Conservation (phyloP, 768 basidiomycete species). For the Albatrellus ellisii region DNA sequence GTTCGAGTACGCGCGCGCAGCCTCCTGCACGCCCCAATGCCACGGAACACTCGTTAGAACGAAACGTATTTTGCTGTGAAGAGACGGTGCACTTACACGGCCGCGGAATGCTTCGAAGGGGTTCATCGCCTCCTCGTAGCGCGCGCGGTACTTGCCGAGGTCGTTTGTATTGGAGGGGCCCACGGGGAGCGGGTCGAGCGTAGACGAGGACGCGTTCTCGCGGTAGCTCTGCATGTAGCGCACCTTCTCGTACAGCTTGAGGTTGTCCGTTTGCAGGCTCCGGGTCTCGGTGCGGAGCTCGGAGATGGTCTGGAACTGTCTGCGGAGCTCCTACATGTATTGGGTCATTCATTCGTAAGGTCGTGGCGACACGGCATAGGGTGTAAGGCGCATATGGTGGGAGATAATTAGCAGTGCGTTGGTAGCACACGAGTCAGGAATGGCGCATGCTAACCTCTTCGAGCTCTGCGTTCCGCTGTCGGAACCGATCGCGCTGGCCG, state of each 20-base stretch:
- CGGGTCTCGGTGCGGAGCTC: conserved; percentile 91
- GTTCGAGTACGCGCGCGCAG: conserved; percentile 82
- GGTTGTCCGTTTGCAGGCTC: conserved; percentile 84
- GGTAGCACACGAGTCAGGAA: background rate
- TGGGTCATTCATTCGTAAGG: no score
- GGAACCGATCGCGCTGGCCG: conserved; percentile 93
- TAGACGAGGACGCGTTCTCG: conserved; percentile 48
- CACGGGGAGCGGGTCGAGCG: conserved; percentile 52
- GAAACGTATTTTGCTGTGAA: background rate
- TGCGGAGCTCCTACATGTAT: conserved; percentile 66
- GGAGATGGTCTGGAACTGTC: conserved; percentile 89
- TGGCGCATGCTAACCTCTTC: conserved; percentile 56
- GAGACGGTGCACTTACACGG: conserved; percentile 42
- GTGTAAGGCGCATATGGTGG: background rate
- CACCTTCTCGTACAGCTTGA: conserved; percentile 98
- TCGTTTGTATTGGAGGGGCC: conserved; percentile 38
- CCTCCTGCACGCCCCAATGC: no score
- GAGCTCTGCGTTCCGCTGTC: conserved; percentile 91
- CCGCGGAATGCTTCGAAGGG: conserved; percentile 97
- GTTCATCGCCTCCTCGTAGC: conserved; percentile 97
- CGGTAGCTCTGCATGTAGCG: conserved; percentile 97
- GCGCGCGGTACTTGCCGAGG: conserved; percentile 77
- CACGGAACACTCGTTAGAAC: no score
- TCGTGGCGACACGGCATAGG: background rate
- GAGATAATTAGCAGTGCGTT: background rate